Percentiles rank a stretch among this genome's conserved stretches.
These are phyloP conservation scores for Lagenaria siceraria DNA, from an alignment of 306 rosid species.

Conservation along the genomic window DNA sequence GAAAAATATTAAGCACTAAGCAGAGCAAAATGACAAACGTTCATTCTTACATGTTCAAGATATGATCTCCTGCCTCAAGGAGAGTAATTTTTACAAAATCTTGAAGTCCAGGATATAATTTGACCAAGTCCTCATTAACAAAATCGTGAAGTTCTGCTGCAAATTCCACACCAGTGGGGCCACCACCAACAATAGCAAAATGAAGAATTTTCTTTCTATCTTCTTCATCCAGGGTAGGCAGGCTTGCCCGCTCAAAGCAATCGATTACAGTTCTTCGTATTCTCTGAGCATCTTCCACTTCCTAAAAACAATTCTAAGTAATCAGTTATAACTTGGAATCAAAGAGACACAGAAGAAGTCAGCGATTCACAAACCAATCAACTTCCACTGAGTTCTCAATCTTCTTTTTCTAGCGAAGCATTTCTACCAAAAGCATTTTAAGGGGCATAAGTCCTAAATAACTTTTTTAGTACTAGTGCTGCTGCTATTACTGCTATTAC, in stretches of 20 bases:
- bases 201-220: slow-evolving; percentile 90
- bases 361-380: background rate
- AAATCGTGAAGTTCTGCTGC: slow-evolving; percentile 95
- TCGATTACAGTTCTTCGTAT: slow-evolving; percentile 85
- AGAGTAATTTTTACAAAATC: slow-evolving; percentile 71
- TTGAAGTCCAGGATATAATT: slow-evolving; percentile 62
- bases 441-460: background rate
- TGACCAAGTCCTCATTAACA: slow-evolving; percentile 69
- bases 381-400: background rate
- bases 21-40: background rate
- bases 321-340: background rate
- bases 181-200: slow-evolving; percentile 97
- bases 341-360: background rate
- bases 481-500: background rate
- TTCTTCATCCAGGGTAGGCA: slow-evolving; percentile 62
- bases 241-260: slow-evolving; percentile 86
- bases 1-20: background rate
- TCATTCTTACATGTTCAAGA: slow-evolving; percentile 65
- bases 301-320: slow-evolving; percentile 33
- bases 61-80: slow-evolving; percentile 84
- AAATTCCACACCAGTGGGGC: slow-evolving; percentile 98
- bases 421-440: background rate
- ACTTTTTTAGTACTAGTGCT: background rate
- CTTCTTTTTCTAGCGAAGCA: background rate
- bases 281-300: slow-evolving; percentile 97